Percentiles rank a stretch among this genome's conserved stretches.
Conservation (phyloP, 2,329 filamentous ascomycete genomes). For the Biscogniauxia sp. region DNA sequence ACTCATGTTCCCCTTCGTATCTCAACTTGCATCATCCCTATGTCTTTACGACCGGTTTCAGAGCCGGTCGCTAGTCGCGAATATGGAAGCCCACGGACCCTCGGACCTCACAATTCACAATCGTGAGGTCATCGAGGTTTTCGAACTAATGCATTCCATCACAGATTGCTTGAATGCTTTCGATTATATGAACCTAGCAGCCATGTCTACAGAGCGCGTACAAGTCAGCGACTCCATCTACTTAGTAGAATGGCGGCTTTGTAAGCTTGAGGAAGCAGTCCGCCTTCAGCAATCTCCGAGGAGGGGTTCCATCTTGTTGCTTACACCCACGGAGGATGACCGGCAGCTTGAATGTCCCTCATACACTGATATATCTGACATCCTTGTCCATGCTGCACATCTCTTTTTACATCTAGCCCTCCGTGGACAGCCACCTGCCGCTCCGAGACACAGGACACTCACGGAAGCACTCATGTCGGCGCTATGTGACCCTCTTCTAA, state of each 20-base stretch:
- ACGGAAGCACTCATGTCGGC: constrained; percentile 28
- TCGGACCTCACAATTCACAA: constrained; percentile 25
- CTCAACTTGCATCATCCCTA: constrained; percentile 28
- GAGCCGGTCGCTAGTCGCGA: constrained; percentile 24
- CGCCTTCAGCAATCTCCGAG: constrained; percentile 17
- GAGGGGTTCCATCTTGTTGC: constrained; percentile 13
- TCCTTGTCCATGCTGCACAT: constrained; percentile 30
- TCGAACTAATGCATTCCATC: constrained; percentile 31
- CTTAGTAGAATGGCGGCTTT: constrained; percentile 31
- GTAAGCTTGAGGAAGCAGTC: constrained; percentile 26
- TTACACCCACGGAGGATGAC: constrained; percentile 10
- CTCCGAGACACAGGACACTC: constrained; percentile 29
- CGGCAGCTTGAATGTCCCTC: constrained; percentile 7
- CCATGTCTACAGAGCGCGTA: constrained; percentile 27
- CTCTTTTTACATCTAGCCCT: constrained; percentile 33
- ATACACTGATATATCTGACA: constrained; percentile 28
- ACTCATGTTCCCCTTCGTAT: constrained; percentile 32
- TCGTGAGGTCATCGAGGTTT: constrained; percentile 28
- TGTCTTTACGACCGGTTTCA: constrained; percentile 28
- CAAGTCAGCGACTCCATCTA: constrained; percentile 34
- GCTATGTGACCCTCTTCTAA: constrained; percentile 25
- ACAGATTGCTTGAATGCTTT: constrained; percentile 31
- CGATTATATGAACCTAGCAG: constrained; percentile 31
- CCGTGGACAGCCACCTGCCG: constrained; percentile 31
- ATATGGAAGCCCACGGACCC: constrained; percentile 12